Evolutionary conservation across 768 basidiomycete species (phyloP).

Genomic region (Galerina marginata): DNA sequence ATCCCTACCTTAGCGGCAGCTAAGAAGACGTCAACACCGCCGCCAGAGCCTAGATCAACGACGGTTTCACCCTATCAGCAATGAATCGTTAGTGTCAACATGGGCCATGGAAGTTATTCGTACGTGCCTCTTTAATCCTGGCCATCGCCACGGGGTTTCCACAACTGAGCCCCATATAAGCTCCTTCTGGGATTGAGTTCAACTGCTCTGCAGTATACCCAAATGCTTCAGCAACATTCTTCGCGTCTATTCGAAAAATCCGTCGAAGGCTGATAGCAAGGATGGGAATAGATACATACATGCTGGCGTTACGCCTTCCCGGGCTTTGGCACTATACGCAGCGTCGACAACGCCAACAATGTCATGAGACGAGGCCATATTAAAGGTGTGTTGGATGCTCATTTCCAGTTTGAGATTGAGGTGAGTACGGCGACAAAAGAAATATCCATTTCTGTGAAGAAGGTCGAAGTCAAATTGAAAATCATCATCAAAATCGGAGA

Average conservation of each 20-base stretch:
- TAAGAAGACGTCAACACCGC: constrained; percentile 60
- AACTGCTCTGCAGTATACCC: constrained; percentile 55
- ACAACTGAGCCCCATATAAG: constrained; percentile 58
- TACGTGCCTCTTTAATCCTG: constrained; percentile 47
- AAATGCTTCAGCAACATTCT: constrained; percentile 45
- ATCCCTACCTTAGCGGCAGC: constrained; percentile 56
- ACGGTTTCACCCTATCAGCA: constrained; percentile 58
- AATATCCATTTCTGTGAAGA: constrained; percentile 8
- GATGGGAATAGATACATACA: constrained; percentile 22
- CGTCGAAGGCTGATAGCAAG: not conserved
- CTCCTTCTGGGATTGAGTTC: constrained; percentile 43
- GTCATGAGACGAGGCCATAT: constrained; percentile 4
- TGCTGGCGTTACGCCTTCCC: constrained; percentile 24
- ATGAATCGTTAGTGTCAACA: not conserved
- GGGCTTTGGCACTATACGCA: constrained; percentile 40
- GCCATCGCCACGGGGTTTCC: constrained; percentile 58
- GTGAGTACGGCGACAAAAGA: not conserved
- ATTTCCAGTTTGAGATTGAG: not conserved
- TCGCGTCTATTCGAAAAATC: constrained; percentile 29
- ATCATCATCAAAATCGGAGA: constrained; percentile 15
- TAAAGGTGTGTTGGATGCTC: not conserved
- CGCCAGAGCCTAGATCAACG: constrained; percentile 62
- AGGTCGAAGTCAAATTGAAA: constrained; percentile 14
- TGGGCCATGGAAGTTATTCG: not conserved
- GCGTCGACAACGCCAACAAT: constrained; percentile 32